Conservation (phyloP, 2,329 filamentous ascomycete genomes). For the Fusarium sp. region DNA sequence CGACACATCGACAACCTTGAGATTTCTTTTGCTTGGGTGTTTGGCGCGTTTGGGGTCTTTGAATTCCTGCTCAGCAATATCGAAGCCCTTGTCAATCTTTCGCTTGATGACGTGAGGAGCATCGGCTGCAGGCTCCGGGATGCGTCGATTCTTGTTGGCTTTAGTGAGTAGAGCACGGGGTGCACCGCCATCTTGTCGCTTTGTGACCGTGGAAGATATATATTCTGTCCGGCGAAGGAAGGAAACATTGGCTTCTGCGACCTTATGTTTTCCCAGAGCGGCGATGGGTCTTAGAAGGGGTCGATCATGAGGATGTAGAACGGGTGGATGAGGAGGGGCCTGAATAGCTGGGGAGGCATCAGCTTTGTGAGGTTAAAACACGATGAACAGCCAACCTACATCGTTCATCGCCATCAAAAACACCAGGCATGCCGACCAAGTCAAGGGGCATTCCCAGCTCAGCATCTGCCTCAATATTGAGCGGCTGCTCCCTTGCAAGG, state of each 20-base stretch:
- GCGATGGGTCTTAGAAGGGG: slow-evolving; percentile 83
- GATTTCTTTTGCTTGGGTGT: slow-evolving; percentile 65
- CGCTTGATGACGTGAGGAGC: slow-evolving; percentile 72
- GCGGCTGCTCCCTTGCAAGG: slow-evolving; percentile 86
- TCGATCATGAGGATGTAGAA: slow-evolving; percentile 83
- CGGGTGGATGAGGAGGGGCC: slow-evolving; percentile 73
- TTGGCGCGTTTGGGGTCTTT: slow-evolving; percentile 62
- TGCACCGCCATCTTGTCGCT: slow-evolving; percentile 58
- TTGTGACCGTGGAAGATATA: slow-evolving; percentile 71
- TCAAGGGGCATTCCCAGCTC: slow-evolving; percentile 98
- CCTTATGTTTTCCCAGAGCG: slow-evolving; percentile 83
- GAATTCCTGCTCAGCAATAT: slow-evolving; percentile 60
- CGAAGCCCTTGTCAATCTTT: slow-evolving; percentile 71
- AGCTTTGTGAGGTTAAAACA: not conserved
- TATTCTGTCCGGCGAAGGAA: slow-evolving; percentile 97
- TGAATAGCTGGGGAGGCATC: slow-evolving; percentile 73
- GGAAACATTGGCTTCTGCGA: slow-evolving; percentile 79
- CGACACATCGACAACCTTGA: slow-evolving; percentile 66
- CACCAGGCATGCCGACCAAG: slow-evolving; percentile 89
- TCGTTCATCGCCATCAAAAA: slow-evolving; percentile 94
- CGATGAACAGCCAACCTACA: slow-evolving; percentile 59
- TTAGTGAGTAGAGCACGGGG: slow-evolving; percentile 49
- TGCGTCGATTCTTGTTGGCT: slow-evolving; percentile 49
- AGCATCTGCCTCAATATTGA: slow-evolving; percentile 97
- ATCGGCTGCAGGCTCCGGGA: slow-evolving; percentile 67